These are phyloP conservation scores for Pichia sp. DNA, from an alignment of 1,139 yeast species.

Conservation along the genomic window DNA sequence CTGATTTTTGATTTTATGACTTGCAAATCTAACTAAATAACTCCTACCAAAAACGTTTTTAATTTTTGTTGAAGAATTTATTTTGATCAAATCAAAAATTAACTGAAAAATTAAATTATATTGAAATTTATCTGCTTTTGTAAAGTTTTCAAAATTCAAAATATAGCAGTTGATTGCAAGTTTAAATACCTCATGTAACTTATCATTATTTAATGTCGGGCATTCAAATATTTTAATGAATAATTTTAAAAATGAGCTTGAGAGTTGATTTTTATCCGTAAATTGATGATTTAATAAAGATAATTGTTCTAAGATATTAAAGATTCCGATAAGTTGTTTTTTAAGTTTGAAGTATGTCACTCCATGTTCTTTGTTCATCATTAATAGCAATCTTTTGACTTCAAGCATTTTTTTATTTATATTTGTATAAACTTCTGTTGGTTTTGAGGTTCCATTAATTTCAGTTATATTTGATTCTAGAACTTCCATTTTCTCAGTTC, in stretches of 20 bases:
- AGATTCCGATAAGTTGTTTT: background rate
- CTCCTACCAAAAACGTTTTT: too few species aligned
- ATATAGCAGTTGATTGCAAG: conserved; percentile 11
- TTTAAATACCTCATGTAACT: conserved; percentile 9
- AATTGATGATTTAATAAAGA: background rate
- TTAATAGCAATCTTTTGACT: background rate
- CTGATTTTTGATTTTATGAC: conserved; percentile 9
- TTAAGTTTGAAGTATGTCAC: background rate
- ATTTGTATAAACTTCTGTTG: too few species aligned
- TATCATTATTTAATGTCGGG: conserved; percentile 1
- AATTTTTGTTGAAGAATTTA: background rate
- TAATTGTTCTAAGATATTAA: background rate
- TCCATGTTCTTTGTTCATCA: background rate
- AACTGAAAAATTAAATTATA: conserved; percentile 7
- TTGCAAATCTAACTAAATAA: too few species aligned
- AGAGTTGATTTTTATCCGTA: conserved; percentile 5
- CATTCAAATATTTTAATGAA: conserved; percentile 5
- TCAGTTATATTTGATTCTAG: background rate
- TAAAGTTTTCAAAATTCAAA: conserved; percentile 8
- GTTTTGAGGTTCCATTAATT: background rate
- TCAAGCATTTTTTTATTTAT: background rate
- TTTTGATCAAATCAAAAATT: conserved; percentile 7
- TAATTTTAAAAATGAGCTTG: conserved; percentile 5
- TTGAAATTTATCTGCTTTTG: conserved; percentile 5
- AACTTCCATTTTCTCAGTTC: too few species aligned